A percentile compares a stretch with the other conserved stretches of the same genome.
Evolutionary conservation across 441 rosid genomes (phyloP).

Genomic region (Pelargonium citronellum): DNA sequence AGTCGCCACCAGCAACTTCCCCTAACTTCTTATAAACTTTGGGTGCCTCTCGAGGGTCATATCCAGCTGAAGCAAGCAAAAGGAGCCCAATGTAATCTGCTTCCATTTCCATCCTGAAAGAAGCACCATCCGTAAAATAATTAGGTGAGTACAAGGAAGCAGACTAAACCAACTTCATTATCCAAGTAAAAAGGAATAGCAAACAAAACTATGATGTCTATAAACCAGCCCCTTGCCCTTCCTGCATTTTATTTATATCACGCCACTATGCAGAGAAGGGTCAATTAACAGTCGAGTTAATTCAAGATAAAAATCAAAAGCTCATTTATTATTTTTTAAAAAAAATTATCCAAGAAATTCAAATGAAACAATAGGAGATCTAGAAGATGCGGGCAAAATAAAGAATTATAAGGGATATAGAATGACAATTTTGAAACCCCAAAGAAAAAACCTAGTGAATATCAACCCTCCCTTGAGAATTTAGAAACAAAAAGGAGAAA

Average conservation of each 20-base stretch:
- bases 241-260: neutral
- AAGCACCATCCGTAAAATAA: neutral
- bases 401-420: no score
- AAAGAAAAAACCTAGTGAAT: no score
- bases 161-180: neutral
- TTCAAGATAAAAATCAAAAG: neutral
- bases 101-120: slow-evolving; percentile 68
- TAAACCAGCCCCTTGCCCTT: neutral
- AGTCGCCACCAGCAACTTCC: slow-evolving; percentile 42
- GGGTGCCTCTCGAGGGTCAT: slow-evolving; percentile 86
- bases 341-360: no score
- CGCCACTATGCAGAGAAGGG: neutral
- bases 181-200: neutral
- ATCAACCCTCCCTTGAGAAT: no score
- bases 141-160: neutral
- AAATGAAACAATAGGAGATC: neutral
- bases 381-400: neutral
- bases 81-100: slow-evolving; percentile 75
- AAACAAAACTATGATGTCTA: neutral
- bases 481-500: no score
- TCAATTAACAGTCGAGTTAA: neutral
- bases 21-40: slow-evolving; percentile 72
- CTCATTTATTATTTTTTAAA: no score
- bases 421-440: no score
- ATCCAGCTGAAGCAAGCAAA: slow-evolving; percentile 81